phyloP scores from a whole-genome alignment of 164 flowering plant genomes.

The Nelumbo lutea region DNA sequence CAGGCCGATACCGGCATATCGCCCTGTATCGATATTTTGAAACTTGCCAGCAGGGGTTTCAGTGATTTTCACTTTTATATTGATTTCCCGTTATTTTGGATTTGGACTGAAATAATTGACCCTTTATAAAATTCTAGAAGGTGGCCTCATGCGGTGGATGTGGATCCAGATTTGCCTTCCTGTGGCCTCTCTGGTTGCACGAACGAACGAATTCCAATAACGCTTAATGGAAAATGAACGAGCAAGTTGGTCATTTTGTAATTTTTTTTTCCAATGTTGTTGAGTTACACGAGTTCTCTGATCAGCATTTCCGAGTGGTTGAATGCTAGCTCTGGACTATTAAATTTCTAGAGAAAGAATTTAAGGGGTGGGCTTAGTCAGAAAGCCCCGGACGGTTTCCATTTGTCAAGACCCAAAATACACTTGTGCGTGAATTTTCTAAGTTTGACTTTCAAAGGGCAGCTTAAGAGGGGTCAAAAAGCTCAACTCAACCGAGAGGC shows the following conservation, averaged over 20 bases:
- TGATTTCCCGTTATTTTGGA: too few relatives aligned
- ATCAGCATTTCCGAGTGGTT: too few relatives aligned
- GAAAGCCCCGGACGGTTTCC: not conserved
- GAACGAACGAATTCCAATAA: too few relatives aligned
- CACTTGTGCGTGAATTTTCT: conserved; percentile 5
- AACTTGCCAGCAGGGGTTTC: too few relatives aligned
- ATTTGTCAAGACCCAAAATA: conserved; percentile 7
- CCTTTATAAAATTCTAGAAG: not conserved
- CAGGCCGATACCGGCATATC: too few relatives aligned
- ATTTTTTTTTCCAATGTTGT: too few relatives aligned
- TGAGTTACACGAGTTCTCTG: too few relatives aligned
- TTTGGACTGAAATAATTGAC: not conserved
- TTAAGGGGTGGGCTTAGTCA: not conserved
- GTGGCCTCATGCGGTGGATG: not conserved
- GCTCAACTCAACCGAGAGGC: not conserved
- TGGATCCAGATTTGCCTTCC: not conserved
- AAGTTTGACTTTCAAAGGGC: conserved; percentile 19
- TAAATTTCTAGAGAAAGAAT: not conserved
- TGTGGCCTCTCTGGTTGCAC: not conserved
- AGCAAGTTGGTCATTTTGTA: too few relatives aligned
- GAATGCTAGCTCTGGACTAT: too few relatives aligned
- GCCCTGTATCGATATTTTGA: too few relatives aligned
- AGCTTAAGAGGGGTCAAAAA: not conserved
- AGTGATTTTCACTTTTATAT: too few relatives aligned
- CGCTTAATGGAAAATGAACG: too few relatives aligned